Conservation (phyloP, 2,329 filamentous ascomycete species). For the Pyrenophora seminiperda region DNA sequence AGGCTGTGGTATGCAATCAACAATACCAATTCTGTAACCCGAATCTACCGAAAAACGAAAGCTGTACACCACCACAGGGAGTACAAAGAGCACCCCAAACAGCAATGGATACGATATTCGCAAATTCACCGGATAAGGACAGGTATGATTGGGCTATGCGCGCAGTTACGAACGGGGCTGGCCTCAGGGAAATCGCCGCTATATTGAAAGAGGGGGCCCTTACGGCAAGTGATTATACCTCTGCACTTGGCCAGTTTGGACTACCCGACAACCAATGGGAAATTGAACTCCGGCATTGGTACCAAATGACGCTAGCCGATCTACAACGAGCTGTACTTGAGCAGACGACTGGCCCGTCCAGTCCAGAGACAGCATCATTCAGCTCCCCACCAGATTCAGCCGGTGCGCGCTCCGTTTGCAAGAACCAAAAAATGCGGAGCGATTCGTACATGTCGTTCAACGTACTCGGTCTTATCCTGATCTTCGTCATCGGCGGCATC, state of each 20-base stretch:
- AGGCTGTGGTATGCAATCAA: slow-evolving; percentile 39
- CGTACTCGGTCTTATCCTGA: slow-evolving; percentile 25
- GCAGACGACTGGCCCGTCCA: slow-evolving; percentile 16
- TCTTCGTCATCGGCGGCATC: slow-evolving; percentile 20
- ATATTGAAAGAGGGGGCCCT: slow-evolving; percentile 10
- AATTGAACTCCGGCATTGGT: slow-evolving; percentile 41
- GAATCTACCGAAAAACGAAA: slow-evolving; percentile 8
- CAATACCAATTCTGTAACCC: slow-evolving; percentile 47
- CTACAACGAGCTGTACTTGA: slow-evolving; percentile 32
- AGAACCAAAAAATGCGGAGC: slow-evolving; percentile 29
- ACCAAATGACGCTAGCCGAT: slow-evolving; percentile 33
- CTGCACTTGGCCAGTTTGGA: slow-evolving; percentile 15
- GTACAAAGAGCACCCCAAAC: slow-evolving; percentile 7
- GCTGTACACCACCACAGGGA: slow-evolving; percentile 28
- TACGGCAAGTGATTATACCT: slow-evolving; percentile 16
- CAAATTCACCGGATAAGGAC: slow-evolving; percentile 6
- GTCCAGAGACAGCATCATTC: slow-evolving; percentile 4
- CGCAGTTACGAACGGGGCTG: slow-evolving; percentile 11
- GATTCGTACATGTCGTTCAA: slow-evolving; percentile 29
- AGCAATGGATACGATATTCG: background rate
- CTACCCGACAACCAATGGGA: slow-evolving; percentile 46
- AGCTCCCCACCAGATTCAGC: slow-evolving; percentile 10
- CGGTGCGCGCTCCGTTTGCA: slow-evolving; percentile 16
- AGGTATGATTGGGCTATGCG: slow-evolving; percentile 1
- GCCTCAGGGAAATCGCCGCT: slow-evolving; percentile 8